phyloP scores from a whole-genome alignment of 345 rosid genomes.

The Eucalyptus coolabah region DNA sequence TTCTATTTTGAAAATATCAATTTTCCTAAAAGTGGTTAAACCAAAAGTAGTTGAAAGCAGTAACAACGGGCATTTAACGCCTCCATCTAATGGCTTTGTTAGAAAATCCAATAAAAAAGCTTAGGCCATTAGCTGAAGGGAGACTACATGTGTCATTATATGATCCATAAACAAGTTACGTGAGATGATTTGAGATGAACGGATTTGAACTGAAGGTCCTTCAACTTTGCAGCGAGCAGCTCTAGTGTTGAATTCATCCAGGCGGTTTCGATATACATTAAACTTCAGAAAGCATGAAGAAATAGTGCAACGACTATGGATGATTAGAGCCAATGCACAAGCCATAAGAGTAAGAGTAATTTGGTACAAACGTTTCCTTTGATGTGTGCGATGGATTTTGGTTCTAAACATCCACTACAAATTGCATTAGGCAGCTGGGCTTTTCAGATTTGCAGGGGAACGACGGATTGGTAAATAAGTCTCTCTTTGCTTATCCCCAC shows the following conservation, averaged over 20 bases:
- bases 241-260: conserved; percentile 86
- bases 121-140: background rate
- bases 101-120: background rate
- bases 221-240: conserved; percentile 65
- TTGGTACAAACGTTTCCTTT: background rate
- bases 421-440: conserved; percentile 66
- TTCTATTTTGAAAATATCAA: background rate
- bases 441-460: conserved; percentile 85
- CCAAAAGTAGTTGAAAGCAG: background rate
- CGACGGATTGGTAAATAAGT: conserved; percentile 33
- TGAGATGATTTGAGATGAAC: background rate
- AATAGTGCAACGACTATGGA: conserved; percentile 52
- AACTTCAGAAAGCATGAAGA: conserved; percentile 84
- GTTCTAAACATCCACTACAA: background rate
- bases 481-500: background rate
- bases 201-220: background rate
- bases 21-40: background rate
- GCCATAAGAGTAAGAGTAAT: conserved; percentile 58
- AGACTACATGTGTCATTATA: background rate
- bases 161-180: background rate
- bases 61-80: background rate
- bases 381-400: background rate
- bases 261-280: conserved; percentile 95
- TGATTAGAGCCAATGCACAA: conserved; percentile 96
- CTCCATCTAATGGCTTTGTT: background rate